Evolutionary conservation across 345 rosid species (phyloP).

Genomic region (Passiflora organensis): DNA sequence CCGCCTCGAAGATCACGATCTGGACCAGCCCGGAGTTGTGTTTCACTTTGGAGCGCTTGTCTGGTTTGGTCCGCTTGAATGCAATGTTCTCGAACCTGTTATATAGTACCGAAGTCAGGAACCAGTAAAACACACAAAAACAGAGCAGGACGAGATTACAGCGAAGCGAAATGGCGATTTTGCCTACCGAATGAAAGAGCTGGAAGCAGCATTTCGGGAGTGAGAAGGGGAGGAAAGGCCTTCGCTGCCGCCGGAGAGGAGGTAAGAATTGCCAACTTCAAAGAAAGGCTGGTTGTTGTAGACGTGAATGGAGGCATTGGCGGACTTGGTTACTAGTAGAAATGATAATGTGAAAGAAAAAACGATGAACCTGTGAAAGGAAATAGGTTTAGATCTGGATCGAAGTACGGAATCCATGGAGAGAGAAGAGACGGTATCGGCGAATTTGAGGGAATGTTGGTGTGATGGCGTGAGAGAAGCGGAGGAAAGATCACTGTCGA

Average conservation of each 20-base stretch:
- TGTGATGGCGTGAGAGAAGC: neutral
- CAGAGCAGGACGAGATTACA: neutral
- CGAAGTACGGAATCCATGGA: constrained; percentile 38
- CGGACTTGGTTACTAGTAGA: constrained; percentile 11
- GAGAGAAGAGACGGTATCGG: constrained; percentile 6
- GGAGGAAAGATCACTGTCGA: constrained; percentile 15
- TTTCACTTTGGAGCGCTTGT: constrained; percentile 35
- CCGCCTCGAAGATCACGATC: constrained; percentile 85
- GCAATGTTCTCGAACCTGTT: constrained; percentile 70
- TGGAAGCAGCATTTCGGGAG: constrained; percentile 11
- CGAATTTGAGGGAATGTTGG: constrained; percentile 15
- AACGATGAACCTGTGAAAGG: neutral
- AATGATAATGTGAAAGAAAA: constrained; percentile 22
- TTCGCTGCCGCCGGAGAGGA: constrained; percentile 96
- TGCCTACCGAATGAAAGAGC: constrained; percentile 57
- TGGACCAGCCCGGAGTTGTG: constrained; percentile 61
- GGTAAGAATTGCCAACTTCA: constrained; percentile 80
- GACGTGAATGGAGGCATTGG: constrained; percentile 63
- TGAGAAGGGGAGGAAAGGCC: constrained; percentile 52
- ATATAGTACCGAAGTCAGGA: neutral
- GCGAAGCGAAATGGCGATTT: neutral
- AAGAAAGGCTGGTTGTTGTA: constrained; percentile 55
- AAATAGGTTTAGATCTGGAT: constrained; percentile 2
- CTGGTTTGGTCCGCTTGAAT: constrained; percentile 60
- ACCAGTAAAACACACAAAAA: neutral